Evolutionary conservation across 2,329 filamentous ascomycete genomes (phyloP), one percentile per base, ranked within the genome.

Genomic region (Hymenoscyphus linearis): DNA sequence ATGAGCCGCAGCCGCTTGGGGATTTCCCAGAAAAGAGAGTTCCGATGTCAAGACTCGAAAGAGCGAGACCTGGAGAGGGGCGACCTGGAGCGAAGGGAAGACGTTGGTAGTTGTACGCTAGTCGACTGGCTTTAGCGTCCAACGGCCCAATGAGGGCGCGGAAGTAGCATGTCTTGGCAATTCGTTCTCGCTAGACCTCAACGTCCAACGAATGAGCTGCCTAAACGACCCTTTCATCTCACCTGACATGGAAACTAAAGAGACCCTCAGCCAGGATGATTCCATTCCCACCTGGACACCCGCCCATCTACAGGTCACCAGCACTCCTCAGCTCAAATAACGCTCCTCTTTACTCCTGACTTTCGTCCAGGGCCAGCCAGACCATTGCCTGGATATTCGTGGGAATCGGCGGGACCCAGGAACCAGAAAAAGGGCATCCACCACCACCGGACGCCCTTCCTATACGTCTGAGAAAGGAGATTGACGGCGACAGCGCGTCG

Each of bases 261-360:
- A 65, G 57, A 65, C 63, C 53, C 62, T 55, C 50, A 57, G 36
- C 68, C 61, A 64, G 67, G 66, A 70, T 70, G 56, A 31, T 50
- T 61, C 34, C 57, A 44, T 60, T 60, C 59, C 59, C 59, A 59
- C 25, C 61, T 60, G 57, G n/a, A n/a, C n/a, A n/a, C n/a, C n/a
- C n/a, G n/a, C n/a, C 52, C 47, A 59, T 69, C 67, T 34, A 70
- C 69, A 71, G 70, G 70, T 62, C 64, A 65, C 64, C 63, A 68
- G 57, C 59, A 61, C 56, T 60, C 62, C 66, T 65, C 65, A 50
- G 44, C 44, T 50, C 44, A 18, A 50, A 22, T 10, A 25, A 5
- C 18, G 62, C 62, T 60, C 34, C 62, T 60, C 34, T 31, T 67
- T 58, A 63, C 60, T 62, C 60, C 64, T 64, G 31, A 31, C 31